Evolutionary conservation across 495 filamentous ascomycete genomes (phyloP).

Genomic region (Staphylotrichum tortipilum): DNA sequence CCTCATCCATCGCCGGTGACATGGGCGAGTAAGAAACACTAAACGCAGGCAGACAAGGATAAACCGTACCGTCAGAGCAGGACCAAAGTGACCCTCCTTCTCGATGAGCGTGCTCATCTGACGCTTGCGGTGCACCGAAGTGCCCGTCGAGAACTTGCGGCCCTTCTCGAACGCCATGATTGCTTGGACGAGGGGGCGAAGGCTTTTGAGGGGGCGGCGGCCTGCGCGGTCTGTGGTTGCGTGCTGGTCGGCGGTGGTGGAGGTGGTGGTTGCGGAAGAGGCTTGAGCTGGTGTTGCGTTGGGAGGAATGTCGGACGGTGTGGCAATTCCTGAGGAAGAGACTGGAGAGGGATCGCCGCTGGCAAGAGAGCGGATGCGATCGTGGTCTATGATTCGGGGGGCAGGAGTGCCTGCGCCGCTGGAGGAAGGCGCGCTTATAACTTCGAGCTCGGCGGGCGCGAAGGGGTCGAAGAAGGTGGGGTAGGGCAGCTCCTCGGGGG

Average conservation of each 20-base stretch:
- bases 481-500: no score
- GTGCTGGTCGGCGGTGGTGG: neutral
- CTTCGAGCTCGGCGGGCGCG: no score
- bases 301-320: no score
- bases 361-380: slow-evolving; percentile 3
- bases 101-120: slow-evolving; percentile 35
- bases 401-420: neutral
- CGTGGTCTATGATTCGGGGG: neutral
- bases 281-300: no score
- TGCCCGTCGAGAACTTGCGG: slow-evolving; percentile 34
- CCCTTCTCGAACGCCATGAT: slow-evolving; percentile 32
- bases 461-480: neutral
- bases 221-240: no score
- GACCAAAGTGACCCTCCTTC: slow-evolving; percentile 39
- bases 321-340: no score
- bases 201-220: slow-evolving; percentile 9
- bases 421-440: slow-evolving; percentile 1
- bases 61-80: slow-evolving; percentile 35
- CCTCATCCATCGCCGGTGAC: no score
- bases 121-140: slow-evolving; percentile 37
- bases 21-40: no score
- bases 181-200: slow-evolving; percentile 18
- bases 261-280: no score
- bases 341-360: slow-evolving; percentile 4
- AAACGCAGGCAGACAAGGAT: neutral